Base-by-base conservation (phyloP, 1,284 basidiomycete genomes). In the Tylopilus sp. region DNA sequence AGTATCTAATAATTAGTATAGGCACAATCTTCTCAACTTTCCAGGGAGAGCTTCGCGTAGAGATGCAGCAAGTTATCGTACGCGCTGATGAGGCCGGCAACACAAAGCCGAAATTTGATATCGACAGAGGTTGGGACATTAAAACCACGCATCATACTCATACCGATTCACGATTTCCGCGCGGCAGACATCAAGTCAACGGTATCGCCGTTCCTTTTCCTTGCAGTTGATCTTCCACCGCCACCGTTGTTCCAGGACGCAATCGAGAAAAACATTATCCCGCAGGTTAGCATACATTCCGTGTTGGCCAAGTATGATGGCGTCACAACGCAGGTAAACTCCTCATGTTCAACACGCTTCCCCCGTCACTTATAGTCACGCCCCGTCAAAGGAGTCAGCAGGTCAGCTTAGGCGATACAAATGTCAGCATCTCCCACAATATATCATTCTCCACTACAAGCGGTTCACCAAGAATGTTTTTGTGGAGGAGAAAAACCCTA, bases 391-490 rank as follows among this genome's bases (percentile, higher is more conserved):
- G 84, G 92, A 95, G 77, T 88, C 83, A 51, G 78, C 83, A 30
- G 92, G 92, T 21, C 89, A 90, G 63, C 70, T 97, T 39, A 83
- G 90, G 60, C 80, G 94, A 39, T 97, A 88, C 73, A 93, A 96
- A 67, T 85, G 95, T 58, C 86, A 88, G 54, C 77, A 79, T 20
- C 75, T 99, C 50, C 96, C 96, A 18, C 91, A 80, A 37, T 98
- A 94, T 66, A 83, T 99, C 59, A 90, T 99, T 59, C 75, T 98
- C 21, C 92, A 97, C 68, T 95, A 90, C 75, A 98, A 95, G 65
- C 83, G 96, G 29, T 99, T 99, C 71, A 96, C 92, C n/a, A 96
- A 92, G 69, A 99, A 99, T 70, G 81, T 81, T 46, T 98, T 99
- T 63, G 92, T 97, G 2, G 95, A 98, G 70, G 95, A 99, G 71